Evolutionary conservation across 257 asterid species (phyloP).

Genomic region (Nicotiana noctiflora): DNA sequence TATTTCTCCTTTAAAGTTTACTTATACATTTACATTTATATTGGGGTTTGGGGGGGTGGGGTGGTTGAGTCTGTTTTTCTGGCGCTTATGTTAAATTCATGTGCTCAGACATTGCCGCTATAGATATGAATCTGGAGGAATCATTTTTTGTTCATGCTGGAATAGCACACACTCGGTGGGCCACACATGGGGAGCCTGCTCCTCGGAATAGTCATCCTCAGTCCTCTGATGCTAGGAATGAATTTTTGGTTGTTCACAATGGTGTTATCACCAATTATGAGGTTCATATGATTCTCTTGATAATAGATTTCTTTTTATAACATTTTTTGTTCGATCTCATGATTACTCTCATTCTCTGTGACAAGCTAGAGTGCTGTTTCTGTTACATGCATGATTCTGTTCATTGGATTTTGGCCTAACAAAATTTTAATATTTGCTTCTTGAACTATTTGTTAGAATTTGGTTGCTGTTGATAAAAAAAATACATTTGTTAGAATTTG

Average conservation of each 20-base stretch:
- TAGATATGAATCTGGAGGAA: conserved; percentile 74
- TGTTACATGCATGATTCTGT: not conserved
- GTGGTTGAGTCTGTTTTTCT: not conserved
- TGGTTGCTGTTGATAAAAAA: not conserved
- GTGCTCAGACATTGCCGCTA: conserved; percentile 65
- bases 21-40: too few relatives aligned
- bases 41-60: too few relatives aligned
- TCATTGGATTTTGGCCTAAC: not conserved
- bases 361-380: not conserved
- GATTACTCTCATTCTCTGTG: not conserved
- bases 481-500: not conserved
- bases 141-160: conserved; percentile 83
- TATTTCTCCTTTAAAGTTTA: too few relatives aligned
- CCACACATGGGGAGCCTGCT: conserved; percentile 98
- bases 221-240: conserved; percentile 66
- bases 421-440: not conserved
- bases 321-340: not conserved
- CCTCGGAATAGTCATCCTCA: conserved; percentile 97
- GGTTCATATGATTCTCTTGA: conserved; percentile 30
- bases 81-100: conserved; percentile 9
- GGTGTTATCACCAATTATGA: conserved; percentile 92
- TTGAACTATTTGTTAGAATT: not conserved
- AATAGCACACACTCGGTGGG: conserved; percentile 98
- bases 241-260: conserved; percentile 91
- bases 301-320: not conserved